Evolutionary conservation across 371 early-diverging fungal species (phyloP).

Genomic region (Cokeromyces recurvatus): DNA sequence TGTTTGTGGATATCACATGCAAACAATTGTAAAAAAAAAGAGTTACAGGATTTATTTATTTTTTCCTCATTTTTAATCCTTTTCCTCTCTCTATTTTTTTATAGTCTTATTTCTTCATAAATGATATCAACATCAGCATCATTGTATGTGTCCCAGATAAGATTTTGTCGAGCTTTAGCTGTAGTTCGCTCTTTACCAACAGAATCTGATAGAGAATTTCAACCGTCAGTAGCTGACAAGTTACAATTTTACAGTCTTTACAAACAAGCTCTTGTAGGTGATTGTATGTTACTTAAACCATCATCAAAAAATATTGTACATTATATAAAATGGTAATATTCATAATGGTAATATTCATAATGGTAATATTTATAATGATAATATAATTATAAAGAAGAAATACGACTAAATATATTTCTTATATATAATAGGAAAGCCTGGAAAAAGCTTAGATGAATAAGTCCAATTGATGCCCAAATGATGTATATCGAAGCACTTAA

Average conservation of each 20-base stretch:
- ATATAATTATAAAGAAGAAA: too few relatives aligned
- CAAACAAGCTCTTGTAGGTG: constrained; percentile 74
- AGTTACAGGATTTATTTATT: too few relatives aligned
- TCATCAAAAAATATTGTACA: constrained; percentile 21
- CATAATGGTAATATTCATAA: constrained; percentile 33
- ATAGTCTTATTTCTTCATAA: too few relatives aligned
- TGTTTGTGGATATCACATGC: too few relatives aligned
- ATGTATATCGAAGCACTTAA: constrained; percentile 26
- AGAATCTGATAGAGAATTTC: constrained; percentile 12
- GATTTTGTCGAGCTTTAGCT: constrained; percentile 16
- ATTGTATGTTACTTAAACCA: constrained; percentile 43
- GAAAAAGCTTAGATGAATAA: constrained; percentile 27
- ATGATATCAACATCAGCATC: too few relatives aligned
- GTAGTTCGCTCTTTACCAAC: constrained; percentile 19
- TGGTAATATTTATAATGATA: too few relatives aligned
- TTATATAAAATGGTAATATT: constrained; percentile 29
- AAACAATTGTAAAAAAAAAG: too few relatives aligned
- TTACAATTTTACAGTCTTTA: constrained; percentile 65
- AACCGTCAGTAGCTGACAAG: constrained; percentile 63
- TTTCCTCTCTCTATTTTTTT: too few relatives aligned
- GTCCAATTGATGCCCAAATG: constrained; percentile 28
- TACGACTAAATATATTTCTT: too few relatives aligned
- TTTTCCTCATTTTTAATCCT: too few relatives aligned
- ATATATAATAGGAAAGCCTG: constrained; percentile 37
- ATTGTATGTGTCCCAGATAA: constrained; percentile 12